phyloP scores from a whole-genome alignment of 805 yeast genomes.

The Blastobotrys americana region DNA sequence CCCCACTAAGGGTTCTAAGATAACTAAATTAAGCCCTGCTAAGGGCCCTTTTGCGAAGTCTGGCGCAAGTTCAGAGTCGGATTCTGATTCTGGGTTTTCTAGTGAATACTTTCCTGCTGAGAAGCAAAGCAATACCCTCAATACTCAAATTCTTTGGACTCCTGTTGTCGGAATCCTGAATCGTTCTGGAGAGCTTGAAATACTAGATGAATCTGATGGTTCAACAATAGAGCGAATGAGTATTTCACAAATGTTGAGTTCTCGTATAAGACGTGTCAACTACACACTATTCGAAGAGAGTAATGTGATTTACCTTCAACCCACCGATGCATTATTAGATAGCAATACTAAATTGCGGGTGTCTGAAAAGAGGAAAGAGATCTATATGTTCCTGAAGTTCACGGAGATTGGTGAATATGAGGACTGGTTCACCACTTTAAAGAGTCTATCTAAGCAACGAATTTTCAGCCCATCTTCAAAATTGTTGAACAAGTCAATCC shows the following conservation, averaged over 20 bases:
- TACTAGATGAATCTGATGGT: conserved; percentile 17
- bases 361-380: conserved; percentile 1
- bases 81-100: background rate
- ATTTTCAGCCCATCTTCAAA: conserved; percentile 22
- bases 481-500: conserved; percentile 11
- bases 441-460: conserved; percentile 21
- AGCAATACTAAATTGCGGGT: background rate
- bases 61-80: background rate
- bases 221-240: conserved; percentile 14
- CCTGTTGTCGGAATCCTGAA: conserved; percentile 15
- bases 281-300: conserved; percentile 15
- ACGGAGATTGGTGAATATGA: conserved; percentile 23
- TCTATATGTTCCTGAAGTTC: conserved; percentile 20
- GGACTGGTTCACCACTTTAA: conserved; percentile 29
- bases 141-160: conserved; percentile 14
- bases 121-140: conserved; percentile 4
- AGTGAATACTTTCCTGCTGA: background rate
- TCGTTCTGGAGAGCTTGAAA: conserved; percentile 12
- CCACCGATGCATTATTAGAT: conserved; percentile 8
- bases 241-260: conserved; percentile 14
- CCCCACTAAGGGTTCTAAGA: conserved; percentile 8
- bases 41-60: background rate
- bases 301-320: conserved; percentile 14
- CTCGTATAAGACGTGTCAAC: conserved; percentile 16
- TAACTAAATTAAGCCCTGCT: background rate